A percentile compares a stretch with the other conserved stretches of the same genome.
Evolutionary conservation across 2,329 filamentous ascomycete species (phyloP).

Genomic region (Penicillium polonicum): DNA sequence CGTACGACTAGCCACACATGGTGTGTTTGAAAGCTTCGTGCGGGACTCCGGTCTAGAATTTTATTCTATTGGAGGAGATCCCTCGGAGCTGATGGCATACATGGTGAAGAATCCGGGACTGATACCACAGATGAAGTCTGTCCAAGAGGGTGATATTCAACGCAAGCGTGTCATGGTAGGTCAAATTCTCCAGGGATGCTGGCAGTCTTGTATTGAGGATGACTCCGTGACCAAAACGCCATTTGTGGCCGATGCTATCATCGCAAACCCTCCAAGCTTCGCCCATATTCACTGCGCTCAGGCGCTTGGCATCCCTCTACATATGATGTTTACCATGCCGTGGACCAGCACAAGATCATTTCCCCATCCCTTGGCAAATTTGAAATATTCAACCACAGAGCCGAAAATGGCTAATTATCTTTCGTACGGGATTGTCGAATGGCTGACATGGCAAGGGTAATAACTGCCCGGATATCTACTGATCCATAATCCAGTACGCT

Average conservation of each 20-base stretch:
- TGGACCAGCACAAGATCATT: slow-evolving; percentile 45
- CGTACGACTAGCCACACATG: slow-evolving; percentile 56
- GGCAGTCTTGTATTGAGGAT: slow-evolving; percentile 33
- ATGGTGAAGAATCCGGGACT: slow-evolving; percentile 48
- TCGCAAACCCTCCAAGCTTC: slow-evolving; percentile 52
- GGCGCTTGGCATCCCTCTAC: slow-evolving; percentile 47
- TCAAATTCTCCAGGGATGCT: slow-evolving; percentile 35
- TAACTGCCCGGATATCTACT: not conserved
- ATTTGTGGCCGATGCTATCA: slow-evolving; percentile 52
- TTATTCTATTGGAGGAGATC: slow-evolving; percentile 55
- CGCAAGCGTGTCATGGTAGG: slow-evolving; percentile 26
- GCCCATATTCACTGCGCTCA: slow-evolving; percentile 52
- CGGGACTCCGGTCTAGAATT: slow-evolving; percentile 53
- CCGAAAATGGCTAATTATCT: slow-evolving; percentile 41
- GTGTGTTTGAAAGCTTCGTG: slow-evolving; percentile 53
- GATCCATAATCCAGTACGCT: not conserved
- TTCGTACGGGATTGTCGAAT: slow-evolving; percentile 46
- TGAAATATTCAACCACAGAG: slow-evolving; percentile 38
- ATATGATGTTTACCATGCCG: slow-evolving; percentile 53
- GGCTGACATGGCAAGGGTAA: slow-evolving; percentile 49
- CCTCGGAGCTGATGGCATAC: slow-evolving; percentile 49
- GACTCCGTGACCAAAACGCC: slow-evolving; percentile 28
- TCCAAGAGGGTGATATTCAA: slow-evolving; percentile 28
- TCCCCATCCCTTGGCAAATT: slow-evolving; percentile 49
- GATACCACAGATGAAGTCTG: slow-evolving; percentile 31